Evolutionary conservation across 768 basidiomycete species (phyloP).

Genomic region (Hericium rajendrae): DNA sequence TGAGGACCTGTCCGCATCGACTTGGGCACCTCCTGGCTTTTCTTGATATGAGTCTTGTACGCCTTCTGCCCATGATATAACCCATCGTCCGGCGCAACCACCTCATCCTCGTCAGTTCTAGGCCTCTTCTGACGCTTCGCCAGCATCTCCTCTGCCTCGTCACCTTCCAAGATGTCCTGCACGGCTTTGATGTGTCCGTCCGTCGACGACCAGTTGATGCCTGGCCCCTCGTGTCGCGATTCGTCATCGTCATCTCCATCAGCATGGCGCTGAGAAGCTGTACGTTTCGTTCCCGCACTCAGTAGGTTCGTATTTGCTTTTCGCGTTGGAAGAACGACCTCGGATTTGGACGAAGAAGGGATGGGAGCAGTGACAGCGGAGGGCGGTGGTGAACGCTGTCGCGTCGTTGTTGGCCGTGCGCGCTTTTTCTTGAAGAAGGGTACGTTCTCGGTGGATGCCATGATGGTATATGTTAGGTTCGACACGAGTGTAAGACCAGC

Average conservation of each 20-base stretch:
- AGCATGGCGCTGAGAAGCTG: constrained; percentile 36
- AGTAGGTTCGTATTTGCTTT: constrained; percentile 63
- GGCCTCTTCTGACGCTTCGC: constrained; percentile 54
- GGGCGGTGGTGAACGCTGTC: constrained; percentile 73
- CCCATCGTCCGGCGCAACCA: constrained; percentile 68
- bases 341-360: constrained; percentile 39
- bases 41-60: constrained; percentile 74
- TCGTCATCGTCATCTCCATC: constrained; percentile 44
- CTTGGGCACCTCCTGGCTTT: constrained; percentile 76
- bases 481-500: too few relatives aligned
- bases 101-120: constrained; percentile 43
- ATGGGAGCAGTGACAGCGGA: constrained; percentile 22
- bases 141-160: constrained; percentile 69
- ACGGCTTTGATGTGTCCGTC: constrained; percentile 68
- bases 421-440: constrained; percentile 89
- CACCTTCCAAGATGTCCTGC: constrained; percentile 72
- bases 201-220: constrained; percentile 69
- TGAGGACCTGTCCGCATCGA: constrained; percentile 82
- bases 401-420: constrained; percentile 61
- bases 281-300: constrained; percentile 66
- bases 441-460: constrained; percentile 40
- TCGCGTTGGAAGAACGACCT: constrained; percentile 71
- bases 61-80: constrained; percentile 79
- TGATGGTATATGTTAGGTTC: constrained; percentile 2
- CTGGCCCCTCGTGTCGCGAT: constrained; percentile 38